Base-by-base conservation (phyloP, 768 basidiomycete genomes). In the Hypholoma sublateritium region DNA sequence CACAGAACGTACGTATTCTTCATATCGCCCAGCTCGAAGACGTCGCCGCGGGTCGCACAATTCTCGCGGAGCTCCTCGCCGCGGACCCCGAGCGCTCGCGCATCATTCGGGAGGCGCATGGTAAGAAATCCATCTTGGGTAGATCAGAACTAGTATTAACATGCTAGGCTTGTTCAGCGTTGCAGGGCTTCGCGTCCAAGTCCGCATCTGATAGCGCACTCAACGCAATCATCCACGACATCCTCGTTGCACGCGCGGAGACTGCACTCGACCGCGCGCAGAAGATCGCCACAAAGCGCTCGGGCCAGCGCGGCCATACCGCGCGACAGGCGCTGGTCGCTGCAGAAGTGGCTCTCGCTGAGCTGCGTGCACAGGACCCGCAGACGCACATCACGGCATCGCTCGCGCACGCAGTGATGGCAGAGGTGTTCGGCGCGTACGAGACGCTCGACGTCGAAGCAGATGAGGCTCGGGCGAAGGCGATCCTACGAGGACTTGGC, bases 401-500 rank as follows among this genome's bases (percentile, higher is more conserved):
- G 35, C 61, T 72, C 59, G 67, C 63, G 1, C 63, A 70, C 24
- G 56, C 62, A 14, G 42, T 62, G 2, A 63, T 66, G 60, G 60
- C 55, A 24, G 66, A 73, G 24, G 59, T 71, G 5, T 69, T 70
- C 36, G 62, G 60, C 8, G 67, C 69, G 12, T 70, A 68, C 56
- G 68, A 69, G 48, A 50, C 60, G 39, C 59, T 77, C 14, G 73
- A 76, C 57, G 69, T 78, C 0, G 73, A 74, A 11, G 74, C 69
- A 3, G 75, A 77, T 25, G 80, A 80, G 57, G 70, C 71, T n/a
- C 69, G 76, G 3, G 87, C 86, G 1, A 74, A 77, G 35, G 63
- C 65, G 0, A 81, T 89, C 51, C 74, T 89, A 11, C 62, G 69
- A 19, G 87, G 88, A 1, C 71, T 90, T 2, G 87, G 87, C 0